Percentiles rank a stretch among this genome's conserved stretches.
These are phyloP conservation scores for Kazachstania sp. DNA, from an alignment of 1,139 yeast genomes.

Conservation along the genomic window DNA sequence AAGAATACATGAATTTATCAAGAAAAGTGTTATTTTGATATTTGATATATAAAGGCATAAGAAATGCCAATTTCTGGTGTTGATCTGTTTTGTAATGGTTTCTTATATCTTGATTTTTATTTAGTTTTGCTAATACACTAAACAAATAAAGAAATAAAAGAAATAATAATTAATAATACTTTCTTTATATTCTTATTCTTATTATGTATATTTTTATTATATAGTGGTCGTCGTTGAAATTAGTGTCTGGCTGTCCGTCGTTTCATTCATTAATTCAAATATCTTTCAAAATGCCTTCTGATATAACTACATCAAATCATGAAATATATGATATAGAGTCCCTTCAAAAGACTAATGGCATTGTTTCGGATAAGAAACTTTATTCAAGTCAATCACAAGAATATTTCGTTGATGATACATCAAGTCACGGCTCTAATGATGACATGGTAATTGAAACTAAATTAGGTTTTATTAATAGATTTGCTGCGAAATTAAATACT, in stretches of 20 bases:
- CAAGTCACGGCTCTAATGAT: constrained; percentile 8
- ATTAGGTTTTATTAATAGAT: constrained; percentile 28
- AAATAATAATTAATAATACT: not conserved
- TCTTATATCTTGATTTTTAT: not conserved
- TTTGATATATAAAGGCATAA: not conserved
- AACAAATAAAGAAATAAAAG: not conserved
- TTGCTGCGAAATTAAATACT: constrained; percentile 35
- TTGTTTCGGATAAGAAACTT: not conserved
- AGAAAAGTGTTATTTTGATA: too few relatives aligned
- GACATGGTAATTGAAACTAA: constrained; percentile 11
- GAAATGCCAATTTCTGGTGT: not conserved
- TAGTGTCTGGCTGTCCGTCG: not conserved
- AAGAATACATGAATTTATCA: too few relatives aligned
- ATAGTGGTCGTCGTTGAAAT: not conserved
- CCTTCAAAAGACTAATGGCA: not conserved
- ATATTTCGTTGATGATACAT: constrained; percentile 5
- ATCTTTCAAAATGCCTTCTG: not conserved
- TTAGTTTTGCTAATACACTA: not conserved
- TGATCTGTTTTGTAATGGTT: not conserved
- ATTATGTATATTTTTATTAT: not conserved
- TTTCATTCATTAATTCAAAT: not conserved
- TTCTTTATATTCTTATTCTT: not conserved
- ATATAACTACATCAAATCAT: not conserved
- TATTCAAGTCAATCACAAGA: not conserved
- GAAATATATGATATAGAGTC: constrained; percentile 1